A percentile compares a stretch with the other conserved stretches of the same genome.
Conservation (phyloP, 2,329 filamentous ascomycete genomes). For the Paramyrothecium roridum region DNA sequence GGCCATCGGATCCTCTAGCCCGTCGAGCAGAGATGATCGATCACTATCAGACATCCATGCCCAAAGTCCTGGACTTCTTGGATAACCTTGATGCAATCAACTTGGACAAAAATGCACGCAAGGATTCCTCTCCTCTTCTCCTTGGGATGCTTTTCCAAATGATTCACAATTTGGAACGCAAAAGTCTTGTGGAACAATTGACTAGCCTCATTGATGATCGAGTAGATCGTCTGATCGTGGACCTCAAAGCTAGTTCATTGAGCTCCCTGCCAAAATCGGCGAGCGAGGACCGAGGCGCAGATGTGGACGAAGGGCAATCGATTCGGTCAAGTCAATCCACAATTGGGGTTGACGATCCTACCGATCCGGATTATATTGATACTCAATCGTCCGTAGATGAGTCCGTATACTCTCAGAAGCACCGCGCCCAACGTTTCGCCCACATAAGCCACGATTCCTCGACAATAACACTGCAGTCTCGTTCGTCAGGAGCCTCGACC, state of each 20-base stretch:
- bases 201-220: conserved; percentile 3
- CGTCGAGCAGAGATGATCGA: conserved; percentile 1
- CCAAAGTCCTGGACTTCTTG: conserved; percentile 5
- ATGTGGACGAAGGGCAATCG: not conserved
- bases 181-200: not conserved
- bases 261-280: not conserved
- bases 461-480: no score
- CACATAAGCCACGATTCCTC: no score
- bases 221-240: not conserved
- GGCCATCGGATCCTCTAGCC: not conserved
- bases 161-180: conserved; percentile 3
- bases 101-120: not conserved
- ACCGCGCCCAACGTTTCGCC: no score
- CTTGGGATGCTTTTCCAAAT: conserved; percentile 8
- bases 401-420: no score
- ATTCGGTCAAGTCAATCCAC: not conserved
- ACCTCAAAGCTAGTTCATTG: not conserved
- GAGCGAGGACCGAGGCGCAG: not conserved
- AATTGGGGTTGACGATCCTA: conserved; percentile 4
- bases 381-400: no score
- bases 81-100: conserved; percentile 2
- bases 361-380: conserved; percentile 2
- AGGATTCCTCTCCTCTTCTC: conserved; percentile 6
- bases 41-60: not conserved
- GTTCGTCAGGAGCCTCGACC: no score